A percentile compares a stretch with the other conserved stretches of the same genome.
phyloP scores from a whole-genome alignment of 2,329 filamentous ascomycete genomes.

The Stagonosporopsis vannaccii region DNA sequence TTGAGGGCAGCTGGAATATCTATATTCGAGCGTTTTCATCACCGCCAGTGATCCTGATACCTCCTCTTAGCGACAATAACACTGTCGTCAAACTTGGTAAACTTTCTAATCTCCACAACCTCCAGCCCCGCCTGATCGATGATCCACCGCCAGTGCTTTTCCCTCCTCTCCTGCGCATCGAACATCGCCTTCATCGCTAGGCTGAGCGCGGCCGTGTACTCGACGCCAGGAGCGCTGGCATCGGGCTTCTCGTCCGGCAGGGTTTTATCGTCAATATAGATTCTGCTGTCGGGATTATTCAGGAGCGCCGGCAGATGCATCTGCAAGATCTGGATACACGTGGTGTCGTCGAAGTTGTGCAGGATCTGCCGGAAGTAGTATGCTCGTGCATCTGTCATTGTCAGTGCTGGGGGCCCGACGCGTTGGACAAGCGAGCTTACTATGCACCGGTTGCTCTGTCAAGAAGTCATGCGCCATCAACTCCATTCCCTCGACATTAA shows the following conservation, averaged over 20 bases:
- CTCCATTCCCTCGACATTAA: conserved; percentile 1
- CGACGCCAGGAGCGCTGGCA: background rate
- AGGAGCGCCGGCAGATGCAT: conserved; percentile 15
- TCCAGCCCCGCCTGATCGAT: conserved; percentile 21
- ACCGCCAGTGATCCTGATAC: conserved; percentile 13
- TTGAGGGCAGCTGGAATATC: too few species aligned
- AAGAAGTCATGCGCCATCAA: conserved; percentile 10
- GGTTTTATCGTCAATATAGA: conserved; percentile 10
- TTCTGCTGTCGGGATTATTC: background rate
- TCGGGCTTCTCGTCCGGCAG: conserved; percentile 3
- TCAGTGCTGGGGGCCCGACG: background rate
- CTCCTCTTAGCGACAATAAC: conserved; percentile 15
- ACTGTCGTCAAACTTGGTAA: conserved; percentile 6
- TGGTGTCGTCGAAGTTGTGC: conserved; percentile 3
- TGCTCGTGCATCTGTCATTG: conserved; percentile 1
- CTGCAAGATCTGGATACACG: conserved; percentile 13
- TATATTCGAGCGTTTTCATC: background rate
- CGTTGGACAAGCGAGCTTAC: background rate
- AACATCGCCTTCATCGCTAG: conserved; percentile 1
- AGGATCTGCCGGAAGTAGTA: conserved; percentile 17
- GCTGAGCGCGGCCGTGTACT: conserved; percentile 5
- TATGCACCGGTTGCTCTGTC: conserved; percentile 5
- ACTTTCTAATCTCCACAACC: conserved; percentile 17
- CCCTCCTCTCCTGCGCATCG: conserved; percentile 19
- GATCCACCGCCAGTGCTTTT: conserved; percentile 22